Base-by-base conservation (phyloP, 495 filamentous ascomycete species). In the Neurospora pannonica region DNA sequence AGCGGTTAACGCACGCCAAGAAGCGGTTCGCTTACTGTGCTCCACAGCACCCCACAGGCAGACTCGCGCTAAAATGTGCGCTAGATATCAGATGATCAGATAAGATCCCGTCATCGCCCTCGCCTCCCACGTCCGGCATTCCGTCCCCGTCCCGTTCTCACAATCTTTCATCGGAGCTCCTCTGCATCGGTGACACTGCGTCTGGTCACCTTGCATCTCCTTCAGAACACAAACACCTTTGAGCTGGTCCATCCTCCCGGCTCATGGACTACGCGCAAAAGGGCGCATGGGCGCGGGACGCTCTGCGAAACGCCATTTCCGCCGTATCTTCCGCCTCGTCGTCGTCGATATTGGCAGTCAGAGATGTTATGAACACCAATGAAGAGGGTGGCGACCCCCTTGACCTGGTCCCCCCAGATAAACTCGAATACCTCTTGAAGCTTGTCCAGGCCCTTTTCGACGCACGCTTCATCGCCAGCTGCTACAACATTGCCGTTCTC, bases 401-500 rank as follows among this genome's bases (percentile, higher is more conserved):
- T 19, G 72, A 75, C 69, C 2, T 67, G 54, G 1, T 67, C 7
- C 76, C 80, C 75, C 81, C 82, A 15, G 81, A 82, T 21, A 79
- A 78, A 43, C 76, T 80, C 10, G 72, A 78, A 38, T 85, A 84
- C 31, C 46, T 85, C 13, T 72, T 73, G n/a, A 43, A 78, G 10
- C 72, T 85, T 10, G 80, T 84, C 60, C 39, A 74, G 11, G 74
- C 78, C 17, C 75, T 84, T 42, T 81, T 77, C 72, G 72, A 82
- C 21, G 78, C 81, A 10, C 82, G 83, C 38, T 40, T 43, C 31
- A 77, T 86, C 37, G 78, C 81, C 17, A 74, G 73, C 17, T 80
- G 75, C 3, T 84, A 85, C 71, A 85, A 83, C 60, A 39, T 83
- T 17, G 76, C 77, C 36, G 70, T 85, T n/a, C 19, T 84, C 21